Evolutionary conservation across 129 eudicot genomes (phyloP), one percentile per base, ranked within the genome.

Genomic region (Apium graveolens): DNA sequence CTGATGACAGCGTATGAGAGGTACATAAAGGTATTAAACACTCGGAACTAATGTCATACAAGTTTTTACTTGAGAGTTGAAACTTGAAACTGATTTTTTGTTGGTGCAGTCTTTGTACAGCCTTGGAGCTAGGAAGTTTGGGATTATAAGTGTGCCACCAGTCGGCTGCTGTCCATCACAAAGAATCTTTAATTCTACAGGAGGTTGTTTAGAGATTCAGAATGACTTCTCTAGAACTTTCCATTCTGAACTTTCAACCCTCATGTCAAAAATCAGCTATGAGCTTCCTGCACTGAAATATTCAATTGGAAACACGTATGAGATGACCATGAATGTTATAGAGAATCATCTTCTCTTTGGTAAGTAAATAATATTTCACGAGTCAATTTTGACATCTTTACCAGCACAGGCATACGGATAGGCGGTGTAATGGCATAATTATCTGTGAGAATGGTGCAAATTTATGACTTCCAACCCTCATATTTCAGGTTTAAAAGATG

Each of bases 111-210:
- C 87, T 78, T 62, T 91, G 78, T 92, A 92, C 86, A 81, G 43
- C 44, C 91, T 88, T 0, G 96, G 97, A 78, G 97, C 91, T 34
- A 80, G 96, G 60, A 92, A 92, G 73, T 90, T 92, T 8, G 91
- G 90, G 20, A 85, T 92, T 75, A 82, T 88, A 74, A 80, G 90
- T 44, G 82, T 90, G 71, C 87, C 93, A 21, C 91, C 96, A 14
- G 41, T 92, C 0, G 96, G 97, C 41, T 92, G 97, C 83, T 88
- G 89, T 68, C 97, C 97, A 8, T 78, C 96, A 11, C 81, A 73
- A 37, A 83, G 97, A 79, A 38, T 88, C n/a, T 48, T 76, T 14
- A 86, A 83, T 20, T 71, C 57, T 2, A 85, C 84, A 0, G 85
- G 90, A 0, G 97, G 87, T 72, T 92, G 97, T 76, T 70, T 83